These are phyloP conservation scores for Crithidia brevicula DNA, from an alignment of 208 protist species.

Conservation along the genomic window DNA sequence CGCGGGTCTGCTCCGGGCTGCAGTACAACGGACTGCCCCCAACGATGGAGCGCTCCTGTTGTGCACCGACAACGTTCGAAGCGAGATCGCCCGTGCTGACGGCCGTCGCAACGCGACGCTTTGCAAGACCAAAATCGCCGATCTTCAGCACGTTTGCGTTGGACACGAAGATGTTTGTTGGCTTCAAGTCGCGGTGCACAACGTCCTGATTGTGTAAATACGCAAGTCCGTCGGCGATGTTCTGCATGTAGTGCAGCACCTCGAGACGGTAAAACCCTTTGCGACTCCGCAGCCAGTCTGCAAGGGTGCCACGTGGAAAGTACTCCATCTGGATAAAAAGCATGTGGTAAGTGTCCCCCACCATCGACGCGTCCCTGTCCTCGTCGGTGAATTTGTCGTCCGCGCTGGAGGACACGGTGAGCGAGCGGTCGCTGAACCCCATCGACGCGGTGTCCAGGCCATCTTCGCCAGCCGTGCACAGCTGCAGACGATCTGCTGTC, in stretches of 20 bases:
- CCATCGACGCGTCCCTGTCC: not conserved
- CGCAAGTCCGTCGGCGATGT: slow-evolving; percentile 65
- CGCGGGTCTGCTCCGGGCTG: slow-evolving; percentile 79
- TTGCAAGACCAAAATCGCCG: slow-evolving; percentile 87
- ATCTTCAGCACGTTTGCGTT: slow-evolving; percentile 71
- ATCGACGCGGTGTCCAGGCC: slow-evolving; percentile 48
- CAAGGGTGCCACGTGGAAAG: slow-evolving; percentile 73
- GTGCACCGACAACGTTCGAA: slow-evolving; percentile 33
- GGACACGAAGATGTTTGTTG: slow-evolving; percentile 85
- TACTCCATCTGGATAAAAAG: slow-evolving; percentile 92
- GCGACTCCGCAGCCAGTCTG: slow-evolving; percentile 61
- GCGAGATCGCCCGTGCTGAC: slow-evolving; percentile 23
- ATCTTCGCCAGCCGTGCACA: slow-evolving; percentile 54
- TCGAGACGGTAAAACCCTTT: slow-evolving; percentile 54
- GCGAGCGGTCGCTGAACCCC: slow-evolving; percentile 18
- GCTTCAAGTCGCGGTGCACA: slow-evolving; percentile 86
- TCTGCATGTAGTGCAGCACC: slow-evolving; percentile 67
- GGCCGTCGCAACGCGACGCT: slow-evolving; percentile 30
- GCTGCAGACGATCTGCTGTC: slow-evolving; percentile 48
- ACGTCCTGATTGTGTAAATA: slow-evolving; percentile 82
- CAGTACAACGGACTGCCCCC: slow-evolving; percentile 78
- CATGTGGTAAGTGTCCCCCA: slow-evolving; percentile 46
- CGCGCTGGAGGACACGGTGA: slow-evolving; percentile 16
- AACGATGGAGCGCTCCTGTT: slow-evolving; percentile 55
- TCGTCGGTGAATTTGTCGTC: slow-evolving; percentile 6